Base-by-base conservation (phyloP, 345 rosid species). In the Brassica nigra region DNA sequence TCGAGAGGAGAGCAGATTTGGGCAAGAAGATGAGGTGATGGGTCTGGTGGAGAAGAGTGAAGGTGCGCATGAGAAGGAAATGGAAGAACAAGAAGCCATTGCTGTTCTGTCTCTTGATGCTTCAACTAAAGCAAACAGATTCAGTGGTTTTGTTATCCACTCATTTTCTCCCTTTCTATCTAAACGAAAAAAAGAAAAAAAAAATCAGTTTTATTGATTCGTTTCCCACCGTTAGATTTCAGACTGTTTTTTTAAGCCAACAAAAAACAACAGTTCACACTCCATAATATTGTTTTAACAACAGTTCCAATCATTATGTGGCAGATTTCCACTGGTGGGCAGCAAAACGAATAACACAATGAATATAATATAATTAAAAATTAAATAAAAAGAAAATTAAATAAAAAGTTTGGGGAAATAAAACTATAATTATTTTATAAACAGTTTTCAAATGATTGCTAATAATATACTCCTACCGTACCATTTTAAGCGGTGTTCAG, bases 1-100 rank as follows among this genome's bases (percentile, higher is more conserved):
- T 73, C 63, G 83, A 55, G 92, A 84, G 39, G 78, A 61, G 65
- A 84, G 76, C 42, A 83, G 71, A 58, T 75, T 89, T 58, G 86
- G 70, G 52, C 47, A 67, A 37, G 76, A 71, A 62, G 76, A 30
- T 12, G 66, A 59, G 34, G 8, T 23, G 54, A 57, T 36, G 54
- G 84, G 83, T 73, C 78, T 86, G 54, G 87, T 75, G 70, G 78
- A 62, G 77, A 77, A 78, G 71, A 30, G 54, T 16, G 80, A 71
- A 33, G 73, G 58, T 58, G 78, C 78, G 61, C 80, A 84, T 65
- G 89, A 78, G 79, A 85, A 61, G 31, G 70, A 77, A 42, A 63
- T 70, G 3, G 68, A 67, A 30, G 62, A 70, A n/a, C 8, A 52
- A 20, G 88, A 87, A 80, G 89, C 87, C 90, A 87, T 84, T 69